Base-by-base conservation (phyloP, 2,329 filamentous ascomycete genomes). In the Phoma sp. region DNA sequence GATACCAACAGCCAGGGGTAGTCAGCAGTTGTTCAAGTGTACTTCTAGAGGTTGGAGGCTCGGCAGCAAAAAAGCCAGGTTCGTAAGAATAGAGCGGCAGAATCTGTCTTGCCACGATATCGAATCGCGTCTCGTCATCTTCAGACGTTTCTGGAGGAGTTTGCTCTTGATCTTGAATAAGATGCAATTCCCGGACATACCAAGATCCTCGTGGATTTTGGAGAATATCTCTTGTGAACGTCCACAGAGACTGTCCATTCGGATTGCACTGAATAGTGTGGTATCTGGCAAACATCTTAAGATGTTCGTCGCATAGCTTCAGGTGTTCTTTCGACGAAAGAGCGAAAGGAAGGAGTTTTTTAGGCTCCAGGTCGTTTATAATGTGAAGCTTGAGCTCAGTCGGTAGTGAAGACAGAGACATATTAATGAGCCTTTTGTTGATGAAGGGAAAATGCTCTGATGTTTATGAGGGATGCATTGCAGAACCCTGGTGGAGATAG, bases 131-230 rank as follows among this genome's bases (percentile, higher is more conserved):
- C n/a, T 43, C 14, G 2, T 60, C 52, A n/a, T 55, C 48, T 14
- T 51, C 47, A 7, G 56, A 37, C 1, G 22, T 41, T 13, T 9
- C 52, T 46, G 13, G 50, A 30, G 10, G 45, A 36, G 5, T 45
- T 40, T 18, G 38, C 40, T 9, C 57, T 18, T 18, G 51, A n/a
- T 14, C 29, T 6, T 10, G 11, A 3, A 57, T 55, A 13, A 65
- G 47, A 18, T 57, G 56, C 7, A 63, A 46, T 29, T 65, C 62
- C n/a, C 57, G 55, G 2, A 59, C 55, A 29, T 62, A 60, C 55
- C 56, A 59, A 4, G 51, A 60, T 18, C 52, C 54, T 7, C 46
- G 43, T 14, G 55, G 59, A 27, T 64, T 46, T 11, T 39, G 35
- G 2, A 63, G 18, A 0, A 64, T 48, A 8, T 60, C 55, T 24